Base-by-base conservation (phyloP, 169 alveolate species). In the Eimeria sp. region DNA sequence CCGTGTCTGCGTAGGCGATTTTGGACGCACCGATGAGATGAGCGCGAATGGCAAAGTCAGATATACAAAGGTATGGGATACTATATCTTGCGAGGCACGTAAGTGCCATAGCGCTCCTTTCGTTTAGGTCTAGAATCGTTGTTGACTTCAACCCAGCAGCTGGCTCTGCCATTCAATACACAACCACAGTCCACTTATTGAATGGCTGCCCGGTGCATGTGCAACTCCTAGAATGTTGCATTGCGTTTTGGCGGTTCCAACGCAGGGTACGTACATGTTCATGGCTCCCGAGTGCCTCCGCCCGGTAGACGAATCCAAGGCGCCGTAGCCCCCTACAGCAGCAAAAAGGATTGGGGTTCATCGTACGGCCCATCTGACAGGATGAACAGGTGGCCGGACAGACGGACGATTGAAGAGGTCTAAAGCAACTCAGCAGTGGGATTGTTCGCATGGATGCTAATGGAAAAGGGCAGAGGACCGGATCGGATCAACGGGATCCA, bases 251-350 rank as follows among this genome's bases (percentile, higher is more conserved):
- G 65, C 18, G 86, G 92, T 76, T 25, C 97, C 91, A 14, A 94
- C 95, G 13, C 97, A 96, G 72, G 99, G 99, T 57, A 97, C 98
- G 22, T 95, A 97, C 90, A 97, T 97, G 95, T 98, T 97, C 96
- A 96, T 98, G 90, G 98, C 99, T 16, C 99, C 99, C 57, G 99
- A 98, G 96, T 94, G 94, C 97, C 97, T 89, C 58, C 96, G 94
- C 84, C 94, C 95, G 40, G 40, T 70, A 94, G 98, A 95, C 80
- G 96, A 95, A 83, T 97, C 80, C 97, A 86, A 63, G 70, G 5
- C n/a, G 14, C 70, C 2, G 40, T 34, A 34, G 40, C 40, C 40
- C 91, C 54, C 51, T 47, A 45, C 14, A 76, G 43, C 87, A 5
- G 30, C 63, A n/a, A 61, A 76, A 76, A 76, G 63, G 61, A 40